These are phyloP conservation scores for Akanthomyces uredinophilus DNA, from an alignment of 2,329 filamentous ascomycete genomes.

Conservation along the genomic window DNA sequence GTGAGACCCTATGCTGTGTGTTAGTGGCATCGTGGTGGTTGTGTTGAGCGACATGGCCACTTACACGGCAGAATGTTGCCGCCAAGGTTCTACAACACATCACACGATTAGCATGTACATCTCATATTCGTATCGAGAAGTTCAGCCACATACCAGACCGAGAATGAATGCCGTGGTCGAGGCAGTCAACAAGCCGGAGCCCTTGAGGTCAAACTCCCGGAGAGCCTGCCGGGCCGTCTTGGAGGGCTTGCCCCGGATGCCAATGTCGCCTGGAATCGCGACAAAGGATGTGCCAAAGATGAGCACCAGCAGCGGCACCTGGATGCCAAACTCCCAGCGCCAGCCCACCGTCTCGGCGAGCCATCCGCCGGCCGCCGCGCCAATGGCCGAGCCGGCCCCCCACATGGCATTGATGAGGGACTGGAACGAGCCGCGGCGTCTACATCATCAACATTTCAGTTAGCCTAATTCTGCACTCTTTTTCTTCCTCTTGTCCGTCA, in stretches of 20 bases:
- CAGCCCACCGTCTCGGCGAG: conserved; percentile 67
- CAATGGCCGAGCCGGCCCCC: conserved; percentile 53
- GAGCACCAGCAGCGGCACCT: conserved; percentile 47
- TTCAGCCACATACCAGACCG: conserved; percentile 42
- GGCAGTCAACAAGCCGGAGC: conserved; percentile 48
- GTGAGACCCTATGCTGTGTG: conserved; percentile 43
- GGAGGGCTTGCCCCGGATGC: conserved; percentile 40
- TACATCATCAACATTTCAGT: conserved; percentile 17
- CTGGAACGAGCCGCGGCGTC: conserved; percentile 63
- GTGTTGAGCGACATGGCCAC: conserved; percentile 18
- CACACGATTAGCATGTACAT: not conserved
- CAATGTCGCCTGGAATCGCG: conserved; percentile 49
- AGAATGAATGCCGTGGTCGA: conserved; percentile 55
- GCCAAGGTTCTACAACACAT: conserved; percentile 45
- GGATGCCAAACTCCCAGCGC: conserved; percentile 66
- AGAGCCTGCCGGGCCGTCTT: conserved; percentile 44
- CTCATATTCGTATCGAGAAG: not conserved
- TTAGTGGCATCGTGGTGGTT: not conserved
- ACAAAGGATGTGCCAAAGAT: conserved; percentile 41
- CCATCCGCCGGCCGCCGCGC: conserved; percentile 64
- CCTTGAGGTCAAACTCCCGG: conserved; percentile 51
- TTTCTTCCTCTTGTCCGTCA: not conserved
- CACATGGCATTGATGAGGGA: conserved; percentile 64
- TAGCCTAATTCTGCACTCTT: not conserved
- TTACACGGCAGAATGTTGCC: conserved; percentile 58